Percentiles rank a stretch among this genome's conserved stretches.
Conservation (phyloP, 306 rosid genomes). For the Gleditsia sinensis region DNA sequence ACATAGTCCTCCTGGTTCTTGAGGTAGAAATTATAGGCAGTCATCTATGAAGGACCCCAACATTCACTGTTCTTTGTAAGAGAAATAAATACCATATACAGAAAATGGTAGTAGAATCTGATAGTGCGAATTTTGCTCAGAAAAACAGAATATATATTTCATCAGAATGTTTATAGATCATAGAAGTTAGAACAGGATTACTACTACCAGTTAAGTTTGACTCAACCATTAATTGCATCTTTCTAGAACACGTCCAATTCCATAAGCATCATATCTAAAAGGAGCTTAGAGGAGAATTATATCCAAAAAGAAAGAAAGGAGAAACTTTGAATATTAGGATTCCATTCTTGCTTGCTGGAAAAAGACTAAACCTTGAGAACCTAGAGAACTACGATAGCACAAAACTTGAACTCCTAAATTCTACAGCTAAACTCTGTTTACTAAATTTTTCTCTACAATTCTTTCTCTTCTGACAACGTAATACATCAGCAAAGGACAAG, state of each 20-base stretch:
- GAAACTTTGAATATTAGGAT: not conserved
- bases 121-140: not conserved
- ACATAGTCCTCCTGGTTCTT: constrained; percentile 1
- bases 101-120: not conserved
- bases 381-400: not conserved
- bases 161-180: not conserved
- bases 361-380: not conserved
- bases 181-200: not conserved
- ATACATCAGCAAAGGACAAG: not conserved
- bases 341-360: not conserved
- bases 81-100: constrained; percentile 4
- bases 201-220: not conserved
- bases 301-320: not conserved
- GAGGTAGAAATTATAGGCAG: not conserved
- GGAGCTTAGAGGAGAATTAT: too few species aligned
- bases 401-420: not conserved
- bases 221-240: not conserved
- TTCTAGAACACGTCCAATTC: not conserved
- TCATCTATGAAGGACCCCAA: constrained; percentile 12
- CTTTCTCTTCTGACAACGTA: too few species aligned
- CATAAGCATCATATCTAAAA: not conserved
- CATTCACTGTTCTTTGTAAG: not conserved
- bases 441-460: not conserved
- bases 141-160: not conserved
- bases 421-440: not conserved